Evolutionary conservation across 2,329 filamentous ascomycete species (phyloP), one percentile per base, ranked within the genome.

Genomic region (Xylaria sp.): DNA sequence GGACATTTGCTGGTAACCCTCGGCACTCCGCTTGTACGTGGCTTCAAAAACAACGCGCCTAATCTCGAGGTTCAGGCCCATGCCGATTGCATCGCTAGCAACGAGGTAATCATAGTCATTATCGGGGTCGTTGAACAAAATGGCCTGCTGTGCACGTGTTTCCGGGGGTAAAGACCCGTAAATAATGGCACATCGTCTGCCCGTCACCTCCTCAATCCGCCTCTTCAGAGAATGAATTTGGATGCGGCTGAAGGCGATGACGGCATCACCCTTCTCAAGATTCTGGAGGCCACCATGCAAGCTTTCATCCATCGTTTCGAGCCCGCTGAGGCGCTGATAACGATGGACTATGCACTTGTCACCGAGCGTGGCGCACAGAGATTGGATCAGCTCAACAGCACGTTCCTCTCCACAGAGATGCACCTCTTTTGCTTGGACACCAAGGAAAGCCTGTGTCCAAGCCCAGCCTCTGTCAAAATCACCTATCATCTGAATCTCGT

Each of bases 401-500:
- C 97, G 87, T 70, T 92, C 90, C 80, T 99, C 96, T 69, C 96
- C 96, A 78, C 96, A 99, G 0, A 99, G 85, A 81, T 99, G 96
- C 5, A 99, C 84, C 78, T 99, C 96, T 74, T 90, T 91, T 4
- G 93, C 96, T 80, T 92, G 91, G 0, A 97, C 86, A 42, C 96
- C 96, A 5, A 99, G 84, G 16, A 98, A 84, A 1, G 96, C 96
- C 75, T 94, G 89, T 1, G 94, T 97, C 96, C 96, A 99, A 2
- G 94, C 94, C 90, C 92, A 97, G 1, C 97, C 96, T 74, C 96
- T 91, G 0, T 93, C 88, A 0, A 79, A 70, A 75, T 94, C 91
- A 18, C 89, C 91, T 73, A 99, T 93, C 96, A 99, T 98, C 81
- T 99, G 96, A 66, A 99, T 98, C 82, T 99, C 96, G 77, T 99